A percentile compares a stretch with the other conserved stretches of the same genome.
phyloP scores from a whole-genome alignment of 139 green algal genomes.

The Chlorella sp. region DNA sequence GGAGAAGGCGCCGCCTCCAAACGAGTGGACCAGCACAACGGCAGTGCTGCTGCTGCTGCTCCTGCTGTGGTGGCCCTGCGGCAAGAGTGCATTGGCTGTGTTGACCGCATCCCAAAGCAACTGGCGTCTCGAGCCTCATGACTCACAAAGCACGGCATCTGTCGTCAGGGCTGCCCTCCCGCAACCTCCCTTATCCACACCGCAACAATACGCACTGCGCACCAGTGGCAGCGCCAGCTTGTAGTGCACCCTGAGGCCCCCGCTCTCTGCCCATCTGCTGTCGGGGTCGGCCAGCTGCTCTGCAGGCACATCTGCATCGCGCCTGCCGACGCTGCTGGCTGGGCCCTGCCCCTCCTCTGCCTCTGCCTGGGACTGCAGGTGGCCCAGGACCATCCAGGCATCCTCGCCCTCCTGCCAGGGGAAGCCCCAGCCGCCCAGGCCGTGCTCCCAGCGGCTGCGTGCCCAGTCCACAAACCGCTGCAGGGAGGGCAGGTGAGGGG shows the following conservation, averaged over 20 bases:
- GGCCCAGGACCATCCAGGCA: constrained; percentile 26
- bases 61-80: neutral
- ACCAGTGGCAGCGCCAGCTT: constrained; percentile 42
- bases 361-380: neutral
- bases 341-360: neutral
- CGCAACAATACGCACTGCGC: too few relatives aligned
- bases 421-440: constrained; percentile 65
- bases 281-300: constrained; percentile 46
- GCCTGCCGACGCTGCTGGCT: neutral
- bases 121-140: too few relatives aligned
- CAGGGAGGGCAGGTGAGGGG: neutral
- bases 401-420: constrained; percentile 64
- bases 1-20: constrained; percentile 80
- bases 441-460: constrained; percentile 65
- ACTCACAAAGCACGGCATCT: too few relatives aligned
- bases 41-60: neutral
- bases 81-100: too few relatives aligned
- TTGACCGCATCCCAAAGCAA: too few relatives aligned
- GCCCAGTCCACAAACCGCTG: constrained; percentile 63
- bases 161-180: too few relatives aligned
- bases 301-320: constrained; percentile 36
- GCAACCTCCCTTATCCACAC: too few relatives aligned
- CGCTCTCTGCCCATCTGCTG: constrained; percentile 41
- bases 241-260: constrained; percentile 53
- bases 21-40: constrained; percentile 82